Evolutionary conservation across 345 rosid species (phyloP).

Genomic region (Pseudoturritis turrita): DNA sequence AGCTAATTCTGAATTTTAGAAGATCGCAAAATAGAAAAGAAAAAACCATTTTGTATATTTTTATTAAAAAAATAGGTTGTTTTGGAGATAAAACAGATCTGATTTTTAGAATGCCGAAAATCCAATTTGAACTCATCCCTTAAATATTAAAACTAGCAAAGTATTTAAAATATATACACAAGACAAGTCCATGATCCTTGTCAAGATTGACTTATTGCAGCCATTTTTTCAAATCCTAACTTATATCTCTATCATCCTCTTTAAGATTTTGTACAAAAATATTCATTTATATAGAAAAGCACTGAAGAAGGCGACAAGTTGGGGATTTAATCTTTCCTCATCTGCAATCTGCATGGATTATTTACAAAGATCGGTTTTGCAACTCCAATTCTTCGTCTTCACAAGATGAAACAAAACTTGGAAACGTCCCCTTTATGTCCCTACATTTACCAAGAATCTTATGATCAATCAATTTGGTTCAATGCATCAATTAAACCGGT

Average conservation of each 20-base stretch:
- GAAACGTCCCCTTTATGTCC: slow-evolving; percentile 79
- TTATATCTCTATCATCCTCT: background rate
- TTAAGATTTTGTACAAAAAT: slow-evolving; percentile 7
- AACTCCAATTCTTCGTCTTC: slow-evolving; percentile 66
- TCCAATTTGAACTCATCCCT: too few relatives aligned
- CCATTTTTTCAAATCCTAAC: background rate
- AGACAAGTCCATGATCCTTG: background rate
- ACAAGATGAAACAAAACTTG: slow-evolving; percentile 56
- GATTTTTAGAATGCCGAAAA: too few relatives aligned
- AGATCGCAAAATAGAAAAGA: too few relatives aligned
- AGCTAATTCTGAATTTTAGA: too few relatives aligned
- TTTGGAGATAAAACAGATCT: too few relatives aligned
- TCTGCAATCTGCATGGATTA: background rate
- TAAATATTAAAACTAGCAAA: background rate
- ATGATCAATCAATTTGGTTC: background rate
- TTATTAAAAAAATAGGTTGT: too few relatives aligned
- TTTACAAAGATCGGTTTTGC: slow-evolving; percentile 12
- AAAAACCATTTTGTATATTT: too few relatives aligned
- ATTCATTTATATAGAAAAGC: background rate
- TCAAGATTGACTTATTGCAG: background rate
- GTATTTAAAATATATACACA: background rate
- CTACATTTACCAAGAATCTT: slow-evolving; percentile 32
- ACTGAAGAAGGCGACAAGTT: background rate
- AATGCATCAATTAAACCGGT: background rate
- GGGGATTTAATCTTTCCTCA: background rate